These are phyloP conservation scores for Nelumbo lutea DNA, from an alignment of 164 flowering plant species.

Conservation along the genomic window DNA sequence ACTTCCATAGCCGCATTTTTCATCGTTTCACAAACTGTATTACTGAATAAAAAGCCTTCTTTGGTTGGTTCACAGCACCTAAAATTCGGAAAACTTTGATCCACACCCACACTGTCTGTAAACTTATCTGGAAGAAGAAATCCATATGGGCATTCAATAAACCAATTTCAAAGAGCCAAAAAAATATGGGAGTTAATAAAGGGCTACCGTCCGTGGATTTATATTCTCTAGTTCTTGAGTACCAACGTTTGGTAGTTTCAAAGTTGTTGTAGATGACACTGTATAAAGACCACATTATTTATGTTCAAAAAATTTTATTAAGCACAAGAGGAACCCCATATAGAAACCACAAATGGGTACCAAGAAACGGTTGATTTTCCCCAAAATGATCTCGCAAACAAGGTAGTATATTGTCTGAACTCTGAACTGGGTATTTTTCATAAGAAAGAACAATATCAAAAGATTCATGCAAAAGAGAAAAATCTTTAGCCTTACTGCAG, in stretches of 20 bases:
- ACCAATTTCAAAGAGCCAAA: not conserved
- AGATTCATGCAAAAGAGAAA: not conserved
- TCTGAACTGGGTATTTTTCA: no score
- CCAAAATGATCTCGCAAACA: no score
- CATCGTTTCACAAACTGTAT: constrained; percentile 38
- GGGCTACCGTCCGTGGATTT: not conserved
- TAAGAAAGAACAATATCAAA: not conserved
- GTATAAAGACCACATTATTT: no score
- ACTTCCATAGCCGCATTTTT: constrained; percentile 44
- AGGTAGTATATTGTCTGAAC: no score
- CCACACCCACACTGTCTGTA: constrained; percentile 56
- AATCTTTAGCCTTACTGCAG: no score
- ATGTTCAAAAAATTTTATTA: no score
- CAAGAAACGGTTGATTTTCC: no score
- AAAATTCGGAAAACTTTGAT: constrained; percentile 35
- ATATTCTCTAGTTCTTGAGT: no score
- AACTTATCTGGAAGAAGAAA: constrained; percentile 63
- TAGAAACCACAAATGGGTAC: no score
- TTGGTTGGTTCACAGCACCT: constrained; percentile 58
- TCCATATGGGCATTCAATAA: constrained; percentile 5
- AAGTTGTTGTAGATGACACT: no score
- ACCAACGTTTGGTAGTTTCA: no score
- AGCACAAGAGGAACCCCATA: no score
- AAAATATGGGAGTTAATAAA: not conserved
- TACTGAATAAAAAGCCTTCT: constrained; percentile 64